Base-by-base conservation (phyloP, 306 rosid genomes). In the Trichosanthes cucumerina region DNA sequence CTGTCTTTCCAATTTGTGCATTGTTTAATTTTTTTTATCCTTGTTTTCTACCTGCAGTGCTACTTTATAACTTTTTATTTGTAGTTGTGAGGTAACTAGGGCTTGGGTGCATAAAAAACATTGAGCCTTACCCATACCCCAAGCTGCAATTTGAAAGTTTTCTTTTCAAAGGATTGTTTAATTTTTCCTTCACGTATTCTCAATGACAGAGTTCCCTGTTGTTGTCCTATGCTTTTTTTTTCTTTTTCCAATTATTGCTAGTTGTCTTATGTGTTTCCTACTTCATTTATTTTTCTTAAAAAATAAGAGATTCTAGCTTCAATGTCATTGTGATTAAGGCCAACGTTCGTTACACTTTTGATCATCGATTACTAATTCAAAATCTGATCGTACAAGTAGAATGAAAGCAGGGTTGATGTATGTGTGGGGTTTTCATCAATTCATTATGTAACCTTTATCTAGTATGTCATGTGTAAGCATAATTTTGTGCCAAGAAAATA, bases 351-450 rank as follows among this genome's bases (percentile, higher is more conserved):
- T 92, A 91, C 56, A 91, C 97, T 23, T 87, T 81, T 12, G 95
- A 92, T 88, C 99, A 92, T 64, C 83, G 76, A 14, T 24, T 91
- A 69, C 86, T 87, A 36, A 95, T 95, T 81, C 99, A 95, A 83
- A 95, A 95, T 85, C 97, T 95, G 65, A 85, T 96, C 70, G 83
- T 88, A 52, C 88, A 84, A 93, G 99, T 95, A 89, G 81, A 70
- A 78, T 41, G 23, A 19, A 41, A 14, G 60, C 47, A 65, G 23
- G 75, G 21, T 28, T 63, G 23, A 10, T 63, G 43, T 31, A 33
- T 26, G 0, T 34, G 15, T 76, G 33, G 14, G 2, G 9, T 62
- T 7, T 44, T 41, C 41, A 44, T 8, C 56, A 39, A 44, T 33
- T 53, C 28, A 3, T 28, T 62, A 10, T 18, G 5, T 12, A 26